Percentiles rank a stretch among this genome's conserved stretches.
phyloP scores from a whole-genome alignment of 2,329 filamentous ascomycete genomes.

The Teratosphaeria zuluensis region DNA sequence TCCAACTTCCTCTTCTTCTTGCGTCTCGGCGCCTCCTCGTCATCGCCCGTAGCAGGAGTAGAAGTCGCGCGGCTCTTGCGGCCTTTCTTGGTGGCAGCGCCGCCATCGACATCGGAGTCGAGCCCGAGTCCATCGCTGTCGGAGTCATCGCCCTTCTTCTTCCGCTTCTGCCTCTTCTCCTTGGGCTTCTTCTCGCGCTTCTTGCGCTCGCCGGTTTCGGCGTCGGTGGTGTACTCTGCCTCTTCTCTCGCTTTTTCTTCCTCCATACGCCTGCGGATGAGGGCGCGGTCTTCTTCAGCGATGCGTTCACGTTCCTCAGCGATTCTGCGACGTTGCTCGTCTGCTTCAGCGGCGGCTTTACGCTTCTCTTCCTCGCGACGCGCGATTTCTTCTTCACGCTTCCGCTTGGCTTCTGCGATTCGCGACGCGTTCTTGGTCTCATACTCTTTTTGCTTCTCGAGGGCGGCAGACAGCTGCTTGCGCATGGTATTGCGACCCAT shows the following conservation, averaged over 20 bases:
- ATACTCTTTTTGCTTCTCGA: conserved; percentile 78
- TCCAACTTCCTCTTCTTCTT: conserved; percentile 51
- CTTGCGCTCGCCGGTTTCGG: conserved; percentile 70
- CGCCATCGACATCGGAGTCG: conserved; percentile 40
- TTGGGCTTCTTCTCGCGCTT: conserved; percentile 63
- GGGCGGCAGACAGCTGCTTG: conserved; percentile 77
- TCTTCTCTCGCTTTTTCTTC: conserved; percentile 56
- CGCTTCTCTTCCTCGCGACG: conserved; percentile 68
- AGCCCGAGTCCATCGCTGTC: conserved; percentile 33
- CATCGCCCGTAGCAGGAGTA: conserved; percentile 24
- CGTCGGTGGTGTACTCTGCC: conserved; percentile 72
- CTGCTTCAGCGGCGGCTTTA: conserved; percentile 57
- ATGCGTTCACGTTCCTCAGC: conserved; percentile 79
- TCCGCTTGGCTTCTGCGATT: conserved; percentile 67
- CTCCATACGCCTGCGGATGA: conserved; percentile 61
- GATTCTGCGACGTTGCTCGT: conserved; percentile 68
- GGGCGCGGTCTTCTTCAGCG: conserved; percentile 59
- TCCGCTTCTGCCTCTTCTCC: conserved; percentile 47
- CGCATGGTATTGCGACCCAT: conserved; percentile 95
- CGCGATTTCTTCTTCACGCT: conserved; percentile 69
- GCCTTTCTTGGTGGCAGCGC: conserved; percentile 19
- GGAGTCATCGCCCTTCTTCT: conserved; percentile 37
- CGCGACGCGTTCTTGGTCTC: conserved; percentile 89
- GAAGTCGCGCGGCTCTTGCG: conserved; percentile 22
- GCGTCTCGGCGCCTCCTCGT: conserved; percentile 47